Base-by-base conservation (phyloP, 257 asterid genomes). In the Thymus mandschuricus region DNA sequence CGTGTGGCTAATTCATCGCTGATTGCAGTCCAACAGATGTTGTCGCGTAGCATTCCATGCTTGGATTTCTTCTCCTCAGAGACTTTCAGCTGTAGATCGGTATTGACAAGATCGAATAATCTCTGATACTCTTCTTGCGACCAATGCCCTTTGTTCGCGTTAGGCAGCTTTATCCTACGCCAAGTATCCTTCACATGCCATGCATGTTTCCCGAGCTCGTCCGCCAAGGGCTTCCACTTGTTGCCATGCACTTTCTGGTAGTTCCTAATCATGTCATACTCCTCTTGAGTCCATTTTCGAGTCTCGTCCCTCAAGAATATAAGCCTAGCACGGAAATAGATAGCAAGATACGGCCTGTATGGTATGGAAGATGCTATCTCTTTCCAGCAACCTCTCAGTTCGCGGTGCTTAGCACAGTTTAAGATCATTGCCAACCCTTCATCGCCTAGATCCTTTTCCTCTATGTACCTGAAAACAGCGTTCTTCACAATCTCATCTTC, bases 1-100 rank as follows among this genome's bases (percentile, higher is more conserved):
- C 90, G 77, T 52, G 86, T 79, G 5, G 83, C 49, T 72, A 83
- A 44, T 72, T 52, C 45, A 61, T 83, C 88, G 38, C 90, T 85
- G 51, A 85, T 83, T 21, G 80, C 84, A 1, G 81, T 64, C 90
- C 90, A 85, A 63, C 59, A 8, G 8, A 85, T 81, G 34, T 83
- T 83, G 70, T 85, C 90, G 7, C 86, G 69, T 69, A 85, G 49
- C 88, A 83, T 81, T 56, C 88, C 88, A 61, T 83, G 85, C 75
- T 76, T 81, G 5, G 90, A 85, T 67, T 10, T 76, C 78, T 83
- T 85, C 80, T 76, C 80, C 54, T 83, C 85, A 13, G 60, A 44
- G 57, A 80, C 46, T 70, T 75, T 85, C 31, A 40, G 12, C 51
- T 60, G 83, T 13, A 85, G 81, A 72, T 83, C 90, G 28, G 5